Evolutionary conservation across 179 eudicot species (phyloP), one percentile per base, ranked within the genome.

Genomic region (Heliamphora pulchella): DNA sequence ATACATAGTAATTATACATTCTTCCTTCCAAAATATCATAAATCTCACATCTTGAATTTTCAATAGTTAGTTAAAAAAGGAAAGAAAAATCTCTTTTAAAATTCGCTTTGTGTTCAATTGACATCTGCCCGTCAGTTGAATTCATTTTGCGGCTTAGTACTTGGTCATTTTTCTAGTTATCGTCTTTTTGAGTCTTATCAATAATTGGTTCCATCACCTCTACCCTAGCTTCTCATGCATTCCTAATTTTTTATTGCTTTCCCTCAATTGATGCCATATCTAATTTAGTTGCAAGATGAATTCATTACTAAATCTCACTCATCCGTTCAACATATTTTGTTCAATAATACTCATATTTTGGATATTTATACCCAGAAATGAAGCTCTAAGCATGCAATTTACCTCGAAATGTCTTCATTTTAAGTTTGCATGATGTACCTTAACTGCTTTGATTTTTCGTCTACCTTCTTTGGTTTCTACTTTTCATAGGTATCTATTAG

Each of bases 401-500:
- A 17, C 10, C 15, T 13, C 4, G 5, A 0, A 22, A 43, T 43
- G 31, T 31, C 31, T 31, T 31, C 31, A 31, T 31, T 31, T 31
- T 31, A 31, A 31, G 31, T 31, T 31, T 31, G 31, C 31, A 31
- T 7, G 64, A 20, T 48, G 58, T 10, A 13, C 8, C 62, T 51
- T 78, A 78, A 17, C 11, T 39, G 11, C 22, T 61, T 55, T 75
- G 65, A 41, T 65, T 51, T 75, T 17, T 74, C 73, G 31, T 15
- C 1, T 47, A 15, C 2, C 48, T 66, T 70, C 75, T 71, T 54
- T 63, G 5, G 68, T 3, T 77, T 81, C 41, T 76, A 48, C 48
- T 70, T 62, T 79, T 59, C 86, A 83, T 84, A 96, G 99, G 85
- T 96, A 96, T 79, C 83, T 96, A 74, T 84, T 96, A 83, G 99